Evolutionary conservation across 2,329 filamentous ascomycete species (phyloP), one percentile per base, ranked within the genome.

Genomic region (Colletotrichum lentis): DNA sequence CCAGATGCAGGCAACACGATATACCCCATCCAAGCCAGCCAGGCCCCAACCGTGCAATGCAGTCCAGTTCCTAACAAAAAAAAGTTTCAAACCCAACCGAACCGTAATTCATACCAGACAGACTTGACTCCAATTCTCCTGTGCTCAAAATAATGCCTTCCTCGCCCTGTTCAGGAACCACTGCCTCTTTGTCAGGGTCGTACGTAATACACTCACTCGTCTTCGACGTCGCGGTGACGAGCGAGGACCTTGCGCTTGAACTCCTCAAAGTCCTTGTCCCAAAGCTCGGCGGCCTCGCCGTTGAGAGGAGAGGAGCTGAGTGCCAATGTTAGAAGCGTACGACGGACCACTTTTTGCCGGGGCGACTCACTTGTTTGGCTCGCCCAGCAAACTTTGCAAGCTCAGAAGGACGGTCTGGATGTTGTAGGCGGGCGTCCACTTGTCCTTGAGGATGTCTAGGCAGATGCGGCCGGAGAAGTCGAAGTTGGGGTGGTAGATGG

Each of bases 401-500:
- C 95, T 98, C 75, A 99, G 80, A 63, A 99, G 84, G 54, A 99
- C 93, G 54, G 91, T 97, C 80, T 96, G 93, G 70, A 97, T 94
- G 77, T 98, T 98, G 86, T 97, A 96, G 50, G 96, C 94, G 20
- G 96, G 94, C 68, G 94, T 97, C 96, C 96, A 99, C 83, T 97
- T 97, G 80, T 98, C 96, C 86, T 97, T 98, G 72, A 99, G 85
- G 73, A 99, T 99, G 77, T 99, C 96, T 69, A 99, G 86, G 79
- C 96, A 99, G 80, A 99, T 99, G 64, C 96, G 88, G 47, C 96
- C 96, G 3, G 92, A 94, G 83, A 99, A 97, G 82, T 99, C 96
- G 74, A 99, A 93, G 75, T 99, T 99, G 62, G 96, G 96, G 80
- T 99, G 96, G 85, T 98, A 99, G 81, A 99, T 97, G 44, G 96